Evolutionary conservation across 331 rosid species (phyloP).

Genomic region (Erythrophleum ivorense): DNA sequence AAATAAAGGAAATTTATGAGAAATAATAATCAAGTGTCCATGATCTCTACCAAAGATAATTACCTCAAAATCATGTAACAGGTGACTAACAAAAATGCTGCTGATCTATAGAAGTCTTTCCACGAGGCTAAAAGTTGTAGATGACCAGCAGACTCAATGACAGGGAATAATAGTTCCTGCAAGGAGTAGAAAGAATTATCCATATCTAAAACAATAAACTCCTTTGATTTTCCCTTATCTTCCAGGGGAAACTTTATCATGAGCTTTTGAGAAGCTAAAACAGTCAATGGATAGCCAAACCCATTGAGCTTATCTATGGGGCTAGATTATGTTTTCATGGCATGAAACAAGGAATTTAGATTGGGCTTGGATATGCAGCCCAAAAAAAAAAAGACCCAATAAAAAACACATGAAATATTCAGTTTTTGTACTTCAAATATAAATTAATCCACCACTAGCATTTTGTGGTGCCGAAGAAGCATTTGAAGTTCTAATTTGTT

Average conservation of each 20-base stretch:
- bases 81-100: constrained; percentile 63
- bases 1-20: no score
- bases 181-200: constrained; percentile 45
- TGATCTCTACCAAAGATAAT: constrained; percentile 40
- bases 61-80: constrained; percentile 78
- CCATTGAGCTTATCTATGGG: constrained; percentile 18
- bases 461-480: constrained; percentile 21
- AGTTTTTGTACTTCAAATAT: constrained; percentile 12
- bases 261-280: constrained; percentile 13
- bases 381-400: no score
- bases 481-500: constrained; percentile 28
- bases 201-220: constrained; percentile 28
- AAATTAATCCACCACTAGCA: not conserved
- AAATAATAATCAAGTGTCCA: no score
- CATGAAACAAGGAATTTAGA: constrained; percentile 23
- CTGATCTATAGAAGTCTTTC: constrained; percentile 74
- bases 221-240: constrained; percentile 8
- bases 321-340: constrained; percentile 20
- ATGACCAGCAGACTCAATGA: constrained; percentile 54
- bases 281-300: constrained; percentile 34
- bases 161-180: constrained; percentile 85
- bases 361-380: constrained; percentile 9
- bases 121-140: constrained; percentile 69
- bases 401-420: not conserved
- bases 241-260: constrained; percentile 23